Evolutionary conservation across 257 asterid genomes (phyloP).

Genomic region (Petunia secreta): DNA sequence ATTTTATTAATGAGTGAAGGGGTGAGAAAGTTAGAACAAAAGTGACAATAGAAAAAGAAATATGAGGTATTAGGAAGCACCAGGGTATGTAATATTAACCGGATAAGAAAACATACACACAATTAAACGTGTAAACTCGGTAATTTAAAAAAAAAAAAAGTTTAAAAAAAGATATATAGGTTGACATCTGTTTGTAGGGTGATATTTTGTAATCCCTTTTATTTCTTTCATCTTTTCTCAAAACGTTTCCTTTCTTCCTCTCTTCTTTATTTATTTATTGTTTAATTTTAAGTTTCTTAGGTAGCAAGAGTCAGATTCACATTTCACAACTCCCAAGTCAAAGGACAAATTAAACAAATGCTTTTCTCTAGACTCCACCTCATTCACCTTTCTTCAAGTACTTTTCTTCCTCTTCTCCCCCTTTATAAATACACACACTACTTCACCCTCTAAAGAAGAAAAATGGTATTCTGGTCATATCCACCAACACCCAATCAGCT

Average conservation of each 20-base stretch:
- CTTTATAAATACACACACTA: not conserved
- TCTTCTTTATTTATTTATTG: not conserved
- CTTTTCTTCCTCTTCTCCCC: not conserved
- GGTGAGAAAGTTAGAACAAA: no score
- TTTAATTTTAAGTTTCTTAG: not conserved
- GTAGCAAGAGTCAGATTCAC: not conserved
- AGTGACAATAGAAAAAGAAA: no score
- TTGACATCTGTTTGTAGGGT: no score
- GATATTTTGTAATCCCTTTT: no score
- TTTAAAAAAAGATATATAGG: no score
- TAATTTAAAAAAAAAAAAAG: no score
- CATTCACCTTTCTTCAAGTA: not conserved
- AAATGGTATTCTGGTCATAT: conserved; percentile 45
- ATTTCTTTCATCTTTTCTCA: not conserved
- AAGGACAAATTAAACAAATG: not conserved
- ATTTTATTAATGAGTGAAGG: no score
- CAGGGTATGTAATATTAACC: no score
- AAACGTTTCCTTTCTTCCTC: not conserved
- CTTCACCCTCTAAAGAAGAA: not conserved
- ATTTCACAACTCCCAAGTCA: not conserved
- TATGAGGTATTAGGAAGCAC: no score
- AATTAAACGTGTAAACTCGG: no score
- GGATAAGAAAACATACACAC: no score
- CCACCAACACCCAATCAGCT: conserved; percentile 47
- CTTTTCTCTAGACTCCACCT: not conserved